Base-by-base conservation (phyloP, 2,329 filamentous ascomycete species). In the Microsporum ferrugineum region DNA sequence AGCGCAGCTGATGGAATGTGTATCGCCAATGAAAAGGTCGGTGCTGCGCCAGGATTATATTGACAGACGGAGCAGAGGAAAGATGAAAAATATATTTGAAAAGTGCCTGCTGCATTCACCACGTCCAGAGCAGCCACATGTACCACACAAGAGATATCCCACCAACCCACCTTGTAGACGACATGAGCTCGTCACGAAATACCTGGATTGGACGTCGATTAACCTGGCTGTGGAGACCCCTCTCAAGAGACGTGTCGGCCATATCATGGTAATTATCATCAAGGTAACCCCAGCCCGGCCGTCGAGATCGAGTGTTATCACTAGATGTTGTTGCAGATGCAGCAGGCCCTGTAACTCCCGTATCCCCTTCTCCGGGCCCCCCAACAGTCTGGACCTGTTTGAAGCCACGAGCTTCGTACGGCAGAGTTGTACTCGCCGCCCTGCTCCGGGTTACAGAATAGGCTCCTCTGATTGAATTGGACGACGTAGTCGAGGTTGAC, bases 121-220 rank as follows among this genome's bases (percentile, higher is more conserved):
- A 85, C 68, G 79, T 79, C 75, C 81, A 84, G 61, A 86, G 78
- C 66, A 92, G 74, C 75, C 84, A 88, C 34, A 78, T 78, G 78
- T 88, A 94, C 71, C 85, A 84, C 12, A 76, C 65, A 51, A 85
- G 71, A 23, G 83, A 84, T 71, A 88, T 81, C 79, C 82, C 83
- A 4, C 78, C 78, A 2, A 91, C 84, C 56, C 82, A 78, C 75
- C 82, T 84, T 17, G 85, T 67, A 51, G 82, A 85, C 6, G 77
- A 80, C 73, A 79, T 80, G 41, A 90, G 73, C 71, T 92, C 87
- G 31, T 78, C 76, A 36, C 76, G 70, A 4, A 88, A 79, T 3
- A 83, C 70, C 1, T 71, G 71, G 2, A 81, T 62, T 14, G 61
- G 4, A 43, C 62, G 2, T 43, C 60, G 10, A 69, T 71, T 66